Percentiles rank a stretch among this genome's conserved stretches.
phyloP scores from a whole-genome alignment of 176 grass and related monocot genomes.

The Carex myosuroides region DNA sequence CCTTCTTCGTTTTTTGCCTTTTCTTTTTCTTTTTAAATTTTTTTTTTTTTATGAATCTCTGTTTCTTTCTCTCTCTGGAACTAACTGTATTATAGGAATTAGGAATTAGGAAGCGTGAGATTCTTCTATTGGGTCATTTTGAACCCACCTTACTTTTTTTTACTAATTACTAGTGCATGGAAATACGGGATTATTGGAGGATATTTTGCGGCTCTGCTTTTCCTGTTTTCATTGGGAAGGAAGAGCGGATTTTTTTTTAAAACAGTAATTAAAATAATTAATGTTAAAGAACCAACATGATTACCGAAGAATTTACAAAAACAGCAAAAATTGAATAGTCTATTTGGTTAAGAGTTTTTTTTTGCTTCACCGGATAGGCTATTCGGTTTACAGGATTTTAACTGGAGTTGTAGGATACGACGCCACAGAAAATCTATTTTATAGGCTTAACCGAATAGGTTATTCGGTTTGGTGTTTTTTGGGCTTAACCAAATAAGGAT shows the following conservation, averaged over 20 bases:
- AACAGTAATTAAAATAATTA: too few relatives aligned
- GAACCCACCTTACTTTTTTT: background rate
- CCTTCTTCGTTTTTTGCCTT: background rate
- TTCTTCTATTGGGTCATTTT: constrained; percentile 23
- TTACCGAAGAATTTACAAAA: too few relatives aligned
- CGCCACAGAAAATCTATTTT: too few relatives aligned
- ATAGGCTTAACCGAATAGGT: too few relatives aligned
- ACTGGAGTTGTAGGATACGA: too few relatives aligned
- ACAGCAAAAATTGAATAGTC: too few relatives aligned
- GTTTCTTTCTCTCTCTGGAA: background rate
- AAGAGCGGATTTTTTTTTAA: background rate
- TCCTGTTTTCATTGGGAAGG: background rate
- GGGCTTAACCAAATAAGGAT: too few relatives aligned
- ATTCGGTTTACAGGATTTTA: too few relatives aligned
- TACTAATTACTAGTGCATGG: background rate
- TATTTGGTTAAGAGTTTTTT: too few relatives aligned
- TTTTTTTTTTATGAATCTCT: background rate
- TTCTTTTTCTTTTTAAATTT: background rate
- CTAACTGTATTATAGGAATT: background rate
- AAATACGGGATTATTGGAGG: background rate
- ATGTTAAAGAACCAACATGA: too few relatives aligned
- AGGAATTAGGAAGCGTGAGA: constrained; percentile 17
- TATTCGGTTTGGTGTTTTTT: too few relatives aligned
- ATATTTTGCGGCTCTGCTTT: background rate
- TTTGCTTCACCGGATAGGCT: too few relatives aligned